Evolutionary conservation across 257 asterid species (phyloP).

Genomic region (Nicotiana sylvestris): DNA sequence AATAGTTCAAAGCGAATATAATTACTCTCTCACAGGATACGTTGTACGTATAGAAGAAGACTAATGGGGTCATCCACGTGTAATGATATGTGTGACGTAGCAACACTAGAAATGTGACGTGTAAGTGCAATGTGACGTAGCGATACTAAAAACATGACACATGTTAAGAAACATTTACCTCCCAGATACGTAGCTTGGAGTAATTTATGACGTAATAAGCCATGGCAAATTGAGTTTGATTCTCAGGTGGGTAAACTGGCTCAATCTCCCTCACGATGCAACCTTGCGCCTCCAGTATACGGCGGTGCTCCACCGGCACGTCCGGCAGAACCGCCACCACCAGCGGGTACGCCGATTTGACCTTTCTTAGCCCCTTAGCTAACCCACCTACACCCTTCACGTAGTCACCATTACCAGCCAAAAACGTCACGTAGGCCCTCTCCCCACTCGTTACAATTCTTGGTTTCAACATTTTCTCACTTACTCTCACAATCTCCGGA

Average conservation of each 20-base stretch:
- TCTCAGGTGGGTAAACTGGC: constrained; percentile 44
- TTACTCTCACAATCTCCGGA: neutral
- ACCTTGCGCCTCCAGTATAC: constrained; percentile 35
- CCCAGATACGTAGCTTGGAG: constrained; percentile 54
- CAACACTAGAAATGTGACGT: neutral
- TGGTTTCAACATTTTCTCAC: neutral
- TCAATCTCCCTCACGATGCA: constrained; percentile 43
- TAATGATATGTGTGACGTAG: neutral
- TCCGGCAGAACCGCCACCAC: constrained; percentile 51
- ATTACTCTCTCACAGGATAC: too few relatives aligned
- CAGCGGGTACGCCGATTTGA: constrained; percentile 33
- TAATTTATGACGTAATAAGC: constrained; percentile 49
- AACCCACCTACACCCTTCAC: constrained; percentile 16
- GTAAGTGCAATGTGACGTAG: neutral
- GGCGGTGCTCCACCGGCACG: constrained; percentile 45
- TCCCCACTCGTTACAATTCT: neutral
- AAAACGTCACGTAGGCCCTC: constrained; percentile 29
- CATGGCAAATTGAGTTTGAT: constrained; percentile 44
- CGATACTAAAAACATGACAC: neutral
- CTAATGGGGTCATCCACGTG: neutral
- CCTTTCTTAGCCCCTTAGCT: constrained; percentile 45
- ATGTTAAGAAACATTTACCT: constrained; percentile 21
- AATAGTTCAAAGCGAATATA: too few relatives aligned
- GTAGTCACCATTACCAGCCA: constrained; percentile 46
- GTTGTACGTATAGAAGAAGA: too few relatives aligned